Evolutionary conservation across 768 basidiomycete species (phyloP), one percentile per base, ranked within the genome.

Genomic region (Collybiopsis confluens): DNA sequence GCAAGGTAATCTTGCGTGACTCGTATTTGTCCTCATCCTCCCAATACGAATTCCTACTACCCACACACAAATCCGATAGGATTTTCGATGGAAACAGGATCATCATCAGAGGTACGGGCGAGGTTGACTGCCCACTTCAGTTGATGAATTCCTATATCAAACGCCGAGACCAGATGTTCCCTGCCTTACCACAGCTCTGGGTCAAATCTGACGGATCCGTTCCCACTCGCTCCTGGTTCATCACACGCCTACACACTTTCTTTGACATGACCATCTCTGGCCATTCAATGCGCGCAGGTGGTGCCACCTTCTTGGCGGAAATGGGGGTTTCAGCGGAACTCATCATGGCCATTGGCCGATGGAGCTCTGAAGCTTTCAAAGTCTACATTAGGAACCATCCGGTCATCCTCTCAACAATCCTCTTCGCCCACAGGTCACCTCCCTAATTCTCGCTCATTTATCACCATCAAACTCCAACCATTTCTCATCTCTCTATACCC

Each of bases 361-460:
- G 71, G 71, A 54, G 61, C 1, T 70, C 68, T 0, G 60, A 63
- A 0, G 55, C 63, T 0, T 71, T 59, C 45, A 47, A 62, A 23
- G 47, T 60, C 20, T 71, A 73, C 54, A 64, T 72, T 18, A 56
- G 68, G 15, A 63, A 67, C 44, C 56, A 69, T 44, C 68, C 70
- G 15, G 59, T 59, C 0, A 24, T 70, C n/a, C n/a, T n/a, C n/a
- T n/a, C n/a, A n/a, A n/a, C n/a, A n/a, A n/a, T n/a, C n/a, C n/a
- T n/a, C n/a, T n/a, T n/a, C n/a, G n/a, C n/a, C n/a, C n/a, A n/a
- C n/a, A n/a, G n/a, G n/a, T n/a, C n/a, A n/a, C n/a, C n/a, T n/a
- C n/a, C n/a, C n/a, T n/a, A n/a, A n/a, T n/a, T n/a, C n/a, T n/a
- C n/a, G n/a, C n/a, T n/a, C n/a, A n/a, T n/a, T n/a, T n/a, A n/a